Evolutionary conservation across 2,329 filamentous ascomycete species (phyloP).

Genomic region (Diaporthe vaccinii): DNA sequence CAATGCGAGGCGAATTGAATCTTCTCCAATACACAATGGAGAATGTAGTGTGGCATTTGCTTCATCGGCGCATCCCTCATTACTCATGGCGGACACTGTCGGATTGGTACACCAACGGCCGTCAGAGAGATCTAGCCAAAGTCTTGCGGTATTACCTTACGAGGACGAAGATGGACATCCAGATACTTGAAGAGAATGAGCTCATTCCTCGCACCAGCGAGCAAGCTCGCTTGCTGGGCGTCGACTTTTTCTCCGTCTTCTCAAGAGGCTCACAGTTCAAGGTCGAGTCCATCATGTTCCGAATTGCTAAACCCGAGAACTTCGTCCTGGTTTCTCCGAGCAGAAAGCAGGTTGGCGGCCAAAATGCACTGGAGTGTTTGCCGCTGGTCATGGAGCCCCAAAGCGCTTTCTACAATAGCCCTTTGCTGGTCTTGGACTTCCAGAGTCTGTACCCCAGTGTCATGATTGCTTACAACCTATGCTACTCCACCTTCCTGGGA

Average conservation of each 20-base stretch:
- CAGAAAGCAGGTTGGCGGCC: conserved; percentile 89
- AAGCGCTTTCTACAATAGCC: conserved; percentile 92
- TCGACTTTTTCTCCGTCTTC: conserved; percentile 98
- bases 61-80: conserved; percentile 90
- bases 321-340: conserved; percentile 92
- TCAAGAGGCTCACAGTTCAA: conserved; percentile 97
- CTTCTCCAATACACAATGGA: conserved; percentile 96
- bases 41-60: conserved; percentile 91
- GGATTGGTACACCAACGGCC: conserved; percentile 81
- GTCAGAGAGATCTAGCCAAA: conserved; percentile 77
- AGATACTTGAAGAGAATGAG: conserved; percentile 92
- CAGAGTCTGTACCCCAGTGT: conserved; percentile 96
- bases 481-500: conserved; percentile 96
- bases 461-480: conserved; percentile 99
- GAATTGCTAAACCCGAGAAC: conserved; percentile 97
- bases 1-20: conserved; percentile 93
- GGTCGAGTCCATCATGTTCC: conserved; percentile 98
- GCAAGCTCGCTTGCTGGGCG: conserved; percentile 90
- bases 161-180: conserved; percentile 85
- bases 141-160: conserved; percentile 83
- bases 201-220: conserved; percentile 91
- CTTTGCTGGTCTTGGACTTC: conserved; percentile 92
- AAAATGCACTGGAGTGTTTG: conserved; percentile 94
- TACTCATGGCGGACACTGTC: conserved; percentile 86
- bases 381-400: conserved; percentile 98